Evolutionary conservation across 1,284 basidiomycete genomes (phyloP).

Genomic region (Puccinia horiana): DNA sequence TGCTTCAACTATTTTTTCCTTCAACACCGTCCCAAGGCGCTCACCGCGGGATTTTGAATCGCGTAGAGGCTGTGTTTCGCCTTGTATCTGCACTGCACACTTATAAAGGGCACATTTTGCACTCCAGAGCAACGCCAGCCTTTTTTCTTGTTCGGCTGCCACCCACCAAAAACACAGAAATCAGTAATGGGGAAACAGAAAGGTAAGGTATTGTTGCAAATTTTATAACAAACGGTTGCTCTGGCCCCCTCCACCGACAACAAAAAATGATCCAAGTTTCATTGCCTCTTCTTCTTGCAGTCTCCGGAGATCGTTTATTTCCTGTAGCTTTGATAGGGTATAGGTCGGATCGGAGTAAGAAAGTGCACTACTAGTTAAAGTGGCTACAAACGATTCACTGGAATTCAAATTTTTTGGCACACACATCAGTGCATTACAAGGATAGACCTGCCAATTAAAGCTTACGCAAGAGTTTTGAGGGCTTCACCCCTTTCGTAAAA

Average conservation of each 20-base stretch:
- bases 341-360: neutral
- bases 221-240: neutral
- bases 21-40: neutral
- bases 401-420: neutral
- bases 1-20: conserved; percentile 16
- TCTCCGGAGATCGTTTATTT: neutral
- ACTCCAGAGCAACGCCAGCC: neutral
- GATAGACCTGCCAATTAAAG: neutral
- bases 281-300: neutral
- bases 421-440: neutral
- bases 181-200: neutral
- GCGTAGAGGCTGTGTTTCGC: neutral
- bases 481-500: neutral
- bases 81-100: neutral
- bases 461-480: neutral
- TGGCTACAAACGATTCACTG: neutral
- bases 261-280: neutral
- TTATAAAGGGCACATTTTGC: neutral
- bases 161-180: neutral
- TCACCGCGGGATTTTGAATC: neutral
- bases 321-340: neutral
- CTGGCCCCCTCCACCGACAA: neutral
- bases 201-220: neutral
- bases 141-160: neutral
- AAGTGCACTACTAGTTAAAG: neutral